Conservation (phyloP, 495 filamentous ascomycete species). For the Sabuloglossum arenarium region DNA sequence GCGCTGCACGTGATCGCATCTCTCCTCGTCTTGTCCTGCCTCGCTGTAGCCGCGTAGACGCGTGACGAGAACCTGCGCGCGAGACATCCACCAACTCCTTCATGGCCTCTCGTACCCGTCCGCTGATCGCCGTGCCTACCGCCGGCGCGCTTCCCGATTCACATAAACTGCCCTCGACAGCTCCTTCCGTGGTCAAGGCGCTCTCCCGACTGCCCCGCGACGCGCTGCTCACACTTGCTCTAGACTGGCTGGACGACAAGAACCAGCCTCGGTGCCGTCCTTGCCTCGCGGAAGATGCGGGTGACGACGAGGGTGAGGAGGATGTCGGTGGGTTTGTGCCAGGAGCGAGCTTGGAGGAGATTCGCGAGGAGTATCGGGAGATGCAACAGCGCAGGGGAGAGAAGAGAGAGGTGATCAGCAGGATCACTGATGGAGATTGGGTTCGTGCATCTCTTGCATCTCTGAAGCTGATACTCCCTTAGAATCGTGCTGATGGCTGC, state of each 20-base stretch:
- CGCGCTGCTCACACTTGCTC: constrained; percentile 44
- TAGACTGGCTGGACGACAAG: constrained; percentile 50
- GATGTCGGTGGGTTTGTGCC: constrained; percentile 35
- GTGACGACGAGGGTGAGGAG: constrained; percentile 22
- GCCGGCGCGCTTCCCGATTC: constrained; percentile 4
- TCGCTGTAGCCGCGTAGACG: too few relatives aligned
- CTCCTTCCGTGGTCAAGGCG: constrained; percentile 39
- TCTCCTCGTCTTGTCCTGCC: too few relatives aligned
- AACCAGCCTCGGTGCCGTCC: constrained; percentile 35
- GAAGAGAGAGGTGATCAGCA: constrained; percentile 53
- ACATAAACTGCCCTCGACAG: constrained; percentile 40
- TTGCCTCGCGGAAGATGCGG: constrained; percentile 22
- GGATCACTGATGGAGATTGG: constrained; percentile 64
- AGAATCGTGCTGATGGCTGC: not conserved
- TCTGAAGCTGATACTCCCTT: not conserved
- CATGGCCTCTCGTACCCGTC: too few relatives aligned
- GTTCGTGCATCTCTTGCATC: not conserved
- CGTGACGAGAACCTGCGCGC: too few relatives aligned
- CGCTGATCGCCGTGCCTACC: constrained; percentile 2
- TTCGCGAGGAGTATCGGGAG: constrained; percentile 38
- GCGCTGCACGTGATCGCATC: too few relatives aligned
- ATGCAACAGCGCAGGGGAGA: constrained; percentile 37
- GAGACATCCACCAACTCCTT: too few relatives aligned
- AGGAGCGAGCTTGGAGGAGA: constrained; percentile 35
- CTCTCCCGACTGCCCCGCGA: constrained; percentile 46